Base-by-base conservation (phyloP, 805 yeast species). In the Yamadazyma ubonensis region DNA sequence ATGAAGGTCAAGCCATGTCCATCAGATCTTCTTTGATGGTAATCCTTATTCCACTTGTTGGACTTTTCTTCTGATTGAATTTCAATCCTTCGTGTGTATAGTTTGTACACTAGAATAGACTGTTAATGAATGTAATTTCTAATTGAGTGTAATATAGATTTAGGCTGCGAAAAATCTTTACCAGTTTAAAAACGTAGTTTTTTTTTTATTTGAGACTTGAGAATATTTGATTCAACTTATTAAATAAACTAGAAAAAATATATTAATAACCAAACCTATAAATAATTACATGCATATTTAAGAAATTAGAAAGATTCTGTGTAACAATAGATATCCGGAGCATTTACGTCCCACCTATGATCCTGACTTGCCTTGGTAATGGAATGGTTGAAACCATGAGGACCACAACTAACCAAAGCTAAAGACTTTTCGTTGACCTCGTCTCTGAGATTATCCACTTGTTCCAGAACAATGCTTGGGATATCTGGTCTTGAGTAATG, bases 341-440 rank as follows among this genome's bases (percentile, higher is more conserved):
- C 55, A 29, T 57, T 45, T 16, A 39, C 39, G 8, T 38, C 26
- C 53, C 57, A 53, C 14, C 65, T 51, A 38, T 53, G 50, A 25
- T 50, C 53, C 33, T 62, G 64, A 32, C 71, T 57, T 19, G 52
- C 57, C 4, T 37, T 38, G 36, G 57, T 61, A 10, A 69, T 52
- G 11, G 39, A 42, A 12, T 55, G 48, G 5, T 65, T 57, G 42
- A 73, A 63, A 0, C 41, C 45, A 2, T 40, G 46, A 1, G 73
- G 67, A 0, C 78, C 78, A 56, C 77, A 71, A 12, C 58, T 52
- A 8, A 63, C 33, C 6, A 70, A 62, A 2, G 75, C 76, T 41
- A 71, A 44, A 0, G 65, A 49, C 41, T 57, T 59, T 27, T 51
- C 49, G 6, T 35, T 31, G 2, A 31, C 25, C 4, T 45, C 34